Percentiles rank a stretch among this genome's conserved stretches.
Evolutionary conservation across 2,329 filamentous ascomycete genomes (phyloP).

Genomic region (Fusarium incarnatum): DNA sequence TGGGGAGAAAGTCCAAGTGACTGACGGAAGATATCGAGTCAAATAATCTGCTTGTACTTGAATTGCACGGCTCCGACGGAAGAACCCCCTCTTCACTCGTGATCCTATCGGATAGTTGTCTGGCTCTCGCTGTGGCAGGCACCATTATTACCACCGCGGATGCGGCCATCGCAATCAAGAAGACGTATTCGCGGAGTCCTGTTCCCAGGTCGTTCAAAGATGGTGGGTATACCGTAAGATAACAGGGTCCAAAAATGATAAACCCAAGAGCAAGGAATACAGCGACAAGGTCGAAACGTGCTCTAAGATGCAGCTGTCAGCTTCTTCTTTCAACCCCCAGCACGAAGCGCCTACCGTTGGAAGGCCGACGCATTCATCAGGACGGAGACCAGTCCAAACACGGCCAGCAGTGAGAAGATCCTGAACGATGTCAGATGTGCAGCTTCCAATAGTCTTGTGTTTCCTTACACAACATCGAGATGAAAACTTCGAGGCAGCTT

Average conservation of each 20-base stretch:
- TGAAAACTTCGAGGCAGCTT: slow-evolving; percentile 21
- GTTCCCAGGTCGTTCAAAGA: slow-evolving; percentile 16
- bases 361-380: slow-evolving; percentile 28
- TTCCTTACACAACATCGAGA: slow-evolving; percentile 34
- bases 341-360: slow-evolving; percentile 31
- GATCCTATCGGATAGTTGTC: slow-evolving; percentile 1
- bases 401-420: slow-evolving; percentile 17
- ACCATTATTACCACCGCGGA: slow-evolving; percentile 21
- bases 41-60: slow-evolving; percentile 10
- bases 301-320: slow-evolving; percentile 34
- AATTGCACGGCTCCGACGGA: not conserved
- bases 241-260: slow-evolving; percentile 9
- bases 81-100: slow-evolving; percentile 14
- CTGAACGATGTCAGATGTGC: slow-evolving; percentile 30
- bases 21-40: slow-evolving; percentile 10
- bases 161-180: slow-evolving; percentile 15
- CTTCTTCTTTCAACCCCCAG: slow-evolving; percentile 6
- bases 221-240: not conserved
- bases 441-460: not conserved
- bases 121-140: not conserved
- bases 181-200: slow-evolving; percentile 20
- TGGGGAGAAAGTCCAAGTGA: slow-evolving; percentile 7
- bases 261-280: slow-evolving; percentile 14
- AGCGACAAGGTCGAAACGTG: slow-evolving; percentile 28
- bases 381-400: slow-evolving; percentile 26